Conservation (phyloP, 176 grass and related monocot genomes). For the Oryza brachyantha region DNA sequence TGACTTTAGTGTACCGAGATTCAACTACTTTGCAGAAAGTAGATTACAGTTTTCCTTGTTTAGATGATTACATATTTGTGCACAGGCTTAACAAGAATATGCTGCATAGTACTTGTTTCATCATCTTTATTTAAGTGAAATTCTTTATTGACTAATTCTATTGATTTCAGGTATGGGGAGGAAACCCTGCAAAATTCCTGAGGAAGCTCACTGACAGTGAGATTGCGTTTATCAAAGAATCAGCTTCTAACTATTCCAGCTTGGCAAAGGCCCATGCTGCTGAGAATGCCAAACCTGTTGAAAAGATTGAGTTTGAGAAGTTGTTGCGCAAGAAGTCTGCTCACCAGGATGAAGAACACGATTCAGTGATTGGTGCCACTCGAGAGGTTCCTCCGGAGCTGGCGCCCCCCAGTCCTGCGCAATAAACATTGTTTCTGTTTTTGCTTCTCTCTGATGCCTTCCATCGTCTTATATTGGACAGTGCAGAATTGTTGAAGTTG, state of each 20-base stretch:
- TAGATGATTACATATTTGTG: neutral
- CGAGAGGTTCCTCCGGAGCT: conserved; percentile 60
- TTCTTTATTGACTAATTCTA: conserved; percentile 26
- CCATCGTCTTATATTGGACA: conserved; percentile 28
- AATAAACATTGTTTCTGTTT: conserved; percentile 38
- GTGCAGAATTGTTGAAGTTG: conserved; percentile 33
- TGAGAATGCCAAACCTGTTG: conserved; percentile 80
- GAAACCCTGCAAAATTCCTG: conserved; percentile 89
- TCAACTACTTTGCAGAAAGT: neutral
- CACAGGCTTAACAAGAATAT: neutral
- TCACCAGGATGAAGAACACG: conserved; percentile 53
- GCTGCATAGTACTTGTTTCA: neutral
- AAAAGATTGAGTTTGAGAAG: conserved; percentile 74
- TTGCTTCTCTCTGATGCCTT: conserved; percentile 17
- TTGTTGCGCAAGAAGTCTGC: conserved; percentile 74
- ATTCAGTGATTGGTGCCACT: conserved; percentile 52
- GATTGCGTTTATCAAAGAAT: conserved; percentile 73
- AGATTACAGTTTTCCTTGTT: conserved; percentile 6
- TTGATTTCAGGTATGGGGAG: conserved; percentile 85
- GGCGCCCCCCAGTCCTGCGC: conserved; percentile 47
- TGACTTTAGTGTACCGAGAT: neutral
- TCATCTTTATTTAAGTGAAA: conserved; percentile 8
- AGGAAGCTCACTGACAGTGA: conserved; percentile 78
- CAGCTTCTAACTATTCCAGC: conserved; percentile 67
- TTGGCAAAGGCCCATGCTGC: conserved; percentile 68